A percentile compares a stretch with the other conserved stretches of the same genome.
phyloP scores from a whole-genome alignment of 2,329 filamentous ascomycete species.

The Beauveria australis region DNA sequence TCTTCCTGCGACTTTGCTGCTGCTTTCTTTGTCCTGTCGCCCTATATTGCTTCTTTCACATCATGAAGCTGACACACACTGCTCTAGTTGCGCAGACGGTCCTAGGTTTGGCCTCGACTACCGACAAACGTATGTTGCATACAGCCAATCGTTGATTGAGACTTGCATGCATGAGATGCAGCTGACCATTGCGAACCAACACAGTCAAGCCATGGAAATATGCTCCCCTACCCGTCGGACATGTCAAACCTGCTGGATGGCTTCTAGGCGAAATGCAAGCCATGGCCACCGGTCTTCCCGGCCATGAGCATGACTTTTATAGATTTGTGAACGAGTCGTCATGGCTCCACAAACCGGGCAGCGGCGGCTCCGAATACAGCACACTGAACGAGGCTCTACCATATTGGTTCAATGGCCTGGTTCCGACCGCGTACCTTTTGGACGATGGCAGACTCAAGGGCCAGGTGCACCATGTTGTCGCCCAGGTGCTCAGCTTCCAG shows the following conservation, averaged over 20 bases:
- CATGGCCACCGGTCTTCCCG: constrained; percentile 42
- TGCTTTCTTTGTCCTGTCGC: neutral
- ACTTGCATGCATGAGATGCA: neutral
- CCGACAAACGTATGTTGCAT: constrained; percentile 3
- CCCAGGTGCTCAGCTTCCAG: constrained; percentile 35
- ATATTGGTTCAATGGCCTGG: constrained; percentile 54
- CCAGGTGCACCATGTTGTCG: constrained; percentile 30
- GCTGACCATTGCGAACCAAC: neutral
- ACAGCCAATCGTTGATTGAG: neutral
- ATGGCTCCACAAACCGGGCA: constrained; percentile 29
- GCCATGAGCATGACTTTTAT: constrained; percentile 47
- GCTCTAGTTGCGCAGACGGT: constrained; percentile 10
- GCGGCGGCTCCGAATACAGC: constrained; percentile 44
- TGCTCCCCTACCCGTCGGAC: constrained; percentile 33
- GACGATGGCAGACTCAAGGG: constrained; percentile 33
- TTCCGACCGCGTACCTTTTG: constrained; percentile 45
- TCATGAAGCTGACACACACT: constrained; percentile 2
- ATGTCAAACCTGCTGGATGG: constrained; percentile 43
- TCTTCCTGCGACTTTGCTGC: neutral
- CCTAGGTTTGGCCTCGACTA: neutral
- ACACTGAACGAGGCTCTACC: constrained; percentile 47
- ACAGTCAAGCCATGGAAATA: constrained; percentile 12
- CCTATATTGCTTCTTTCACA: neutral
- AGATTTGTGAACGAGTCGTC: constrained; percentile 39
- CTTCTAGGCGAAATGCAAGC: constrained; percentile 40